Conservation (phyloP, 2,329 filamentous ascomycete genomes). For the Endothia cerciana region DNA sequence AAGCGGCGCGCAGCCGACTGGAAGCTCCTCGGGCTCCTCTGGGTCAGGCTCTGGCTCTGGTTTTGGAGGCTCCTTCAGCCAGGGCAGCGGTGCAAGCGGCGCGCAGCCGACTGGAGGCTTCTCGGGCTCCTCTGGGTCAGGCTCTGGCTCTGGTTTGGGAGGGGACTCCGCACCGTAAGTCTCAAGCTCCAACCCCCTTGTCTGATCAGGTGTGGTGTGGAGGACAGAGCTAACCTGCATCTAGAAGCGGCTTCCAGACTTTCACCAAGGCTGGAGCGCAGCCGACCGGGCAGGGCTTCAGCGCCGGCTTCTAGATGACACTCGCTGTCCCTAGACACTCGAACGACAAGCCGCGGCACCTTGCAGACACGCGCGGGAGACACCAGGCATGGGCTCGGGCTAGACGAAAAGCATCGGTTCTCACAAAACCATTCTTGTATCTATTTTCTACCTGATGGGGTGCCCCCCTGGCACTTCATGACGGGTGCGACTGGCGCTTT, state of each 20-base stretch:
- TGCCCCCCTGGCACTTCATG: background rate
- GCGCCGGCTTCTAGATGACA: background rate
- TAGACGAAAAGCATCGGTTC: background rate
- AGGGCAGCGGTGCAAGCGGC: too few species aligned
- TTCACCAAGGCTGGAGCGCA: slow-evolving; percentile 8
- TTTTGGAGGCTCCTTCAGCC: too few species aligned
- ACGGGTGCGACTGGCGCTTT: background rate
- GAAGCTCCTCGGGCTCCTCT: too few species aligned
- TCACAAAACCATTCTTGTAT: slow-evolving; percentile 10
- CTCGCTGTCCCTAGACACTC: background rate
- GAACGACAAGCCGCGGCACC: background rate
- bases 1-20: too few species aligned
- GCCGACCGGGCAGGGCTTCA: slow-evolving; percentile 3
- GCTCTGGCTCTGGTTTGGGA: slow-evolving; percentile 7
- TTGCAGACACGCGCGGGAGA: background rate
- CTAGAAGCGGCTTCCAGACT: slow-evolving; percentile 19
- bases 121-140: too few species aligned
- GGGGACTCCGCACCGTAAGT: slow-evolving; percentile 1
- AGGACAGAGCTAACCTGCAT: background rate
- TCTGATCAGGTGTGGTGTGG: background rate
- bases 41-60: too few species aligned
- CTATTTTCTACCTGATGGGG: background rate
- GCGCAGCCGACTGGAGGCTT: too few species aligned
- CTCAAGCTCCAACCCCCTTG: too few species aligned
- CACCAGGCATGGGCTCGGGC: background rate